phyloP scores from a whole-genome alignment of 441 rosid species.

The Gossypium trilobum region DNA sequence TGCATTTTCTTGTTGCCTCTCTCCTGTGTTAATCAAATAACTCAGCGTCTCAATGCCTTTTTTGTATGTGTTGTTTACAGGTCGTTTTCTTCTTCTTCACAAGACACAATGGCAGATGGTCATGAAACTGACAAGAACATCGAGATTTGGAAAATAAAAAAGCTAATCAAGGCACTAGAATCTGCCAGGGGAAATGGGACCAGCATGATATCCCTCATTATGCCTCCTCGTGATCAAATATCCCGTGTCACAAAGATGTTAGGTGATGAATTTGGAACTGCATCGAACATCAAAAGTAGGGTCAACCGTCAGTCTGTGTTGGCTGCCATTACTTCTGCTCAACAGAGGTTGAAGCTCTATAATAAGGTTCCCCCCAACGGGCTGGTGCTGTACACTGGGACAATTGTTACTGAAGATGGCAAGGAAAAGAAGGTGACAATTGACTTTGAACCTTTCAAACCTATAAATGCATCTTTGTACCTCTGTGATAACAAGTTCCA shows the following conservation, averaged over 20 bases:
- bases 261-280: constrained; percentile 78
- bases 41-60: background rate
- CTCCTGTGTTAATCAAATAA: background rate
- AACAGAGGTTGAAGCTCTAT: constrained; percentile 73
- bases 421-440: constrained; percentile 84
- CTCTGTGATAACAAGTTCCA: constrained; percentile 48
- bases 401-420: constrained; percentile 73
- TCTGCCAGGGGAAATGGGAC: constrained; percentile 81
- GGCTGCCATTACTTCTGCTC: constrained; percentile 82
- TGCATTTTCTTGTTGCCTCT: no score
- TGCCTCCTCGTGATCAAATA: constrained; percentile 87
- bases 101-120: constrained; percentile 45
- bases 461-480: constrained; percentile 70
- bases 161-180: constrained; percentile 65
- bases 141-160: constrained; percentile 80
- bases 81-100: background rate
- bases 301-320: constrained; percentile 79
- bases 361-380: constrained; percentile 83
- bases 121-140: constrained; percentile 73
- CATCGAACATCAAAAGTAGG: constrained; percentile 72
- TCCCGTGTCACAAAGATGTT: constrained; percentile 79
- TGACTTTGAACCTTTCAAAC: constrained; percentile 83
- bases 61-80: background rate
- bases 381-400: constrained; percentile 71
- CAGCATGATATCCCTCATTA: constrained; percentile 79